These are phyloP conservation scores for Ganoderma multipileum DNA, from an alignment of 1,284 basidiomycete genomes.

Conservation along the genomic window DNA sequence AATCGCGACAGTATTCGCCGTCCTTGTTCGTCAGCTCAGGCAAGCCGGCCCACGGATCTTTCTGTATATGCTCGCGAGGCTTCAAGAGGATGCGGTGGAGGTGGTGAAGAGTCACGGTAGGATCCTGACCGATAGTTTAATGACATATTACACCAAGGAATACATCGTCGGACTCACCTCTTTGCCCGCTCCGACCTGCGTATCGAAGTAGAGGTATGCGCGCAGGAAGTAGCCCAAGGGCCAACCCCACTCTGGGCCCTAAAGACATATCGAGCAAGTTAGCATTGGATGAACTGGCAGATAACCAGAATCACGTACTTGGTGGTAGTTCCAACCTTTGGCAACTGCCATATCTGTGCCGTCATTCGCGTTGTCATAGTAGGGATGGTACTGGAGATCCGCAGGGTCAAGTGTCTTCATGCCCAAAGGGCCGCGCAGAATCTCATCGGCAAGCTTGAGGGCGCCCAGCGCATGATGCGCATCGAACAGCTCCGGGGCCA, in stretches of 20 bases:
- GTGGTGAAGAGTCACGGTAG: constrained; percentile 77
- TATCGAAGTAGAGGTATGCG: constrained; percentile 90
- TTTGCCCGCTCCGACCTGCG: constrained; percentile 62
- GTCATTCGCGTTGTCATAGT: constrained; percentile 94
- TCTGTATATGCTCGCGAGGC: constrained; percentile 75
- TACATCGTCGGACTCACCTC: constrained; percentile 53
- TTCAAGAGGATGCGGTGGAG: constrained; percentile 77
- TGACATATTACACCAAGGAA: constrained; percentile 1
- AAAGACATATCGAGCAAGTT: background rate
- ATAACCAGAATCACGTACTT: constrained; percentile 52
- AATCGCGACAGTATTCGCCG: constrained; percentile 83
- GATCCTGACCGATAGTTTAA: constrained; percentile 53
- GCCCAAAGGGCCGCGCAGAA: constrained; percentile 84
- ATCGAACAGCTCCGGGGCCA: constrained; percentile 95
- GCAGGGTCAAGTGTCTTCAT: constrained; percentile 92
- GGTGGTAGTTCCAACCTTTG: constrained; percentile 91
- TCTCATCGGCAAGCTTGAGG: constrained; percentile 77
- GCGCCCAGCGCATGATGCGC: constrained; percentile 81
- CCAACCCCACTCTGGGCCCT: constrained; percentile 94
- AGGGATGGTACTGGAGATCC: constrained; percentile 87
- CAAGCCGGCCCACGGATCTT: constrained; percentile 88
- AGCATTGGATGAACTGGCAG: background rate
- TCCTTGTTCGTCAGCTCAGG: constrained; percentile 91
- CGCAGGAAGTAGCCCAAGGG: constrained; percentile 95
- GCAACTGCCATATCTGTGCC: constrained; percentile 81